Percentiles rank a stretch among this genome's conserved stretches.
Evolutionary conservation across 1,284 basidiomycete genomes (phyloP).

Genomic region (Pseudozyma pruni): DNA sequence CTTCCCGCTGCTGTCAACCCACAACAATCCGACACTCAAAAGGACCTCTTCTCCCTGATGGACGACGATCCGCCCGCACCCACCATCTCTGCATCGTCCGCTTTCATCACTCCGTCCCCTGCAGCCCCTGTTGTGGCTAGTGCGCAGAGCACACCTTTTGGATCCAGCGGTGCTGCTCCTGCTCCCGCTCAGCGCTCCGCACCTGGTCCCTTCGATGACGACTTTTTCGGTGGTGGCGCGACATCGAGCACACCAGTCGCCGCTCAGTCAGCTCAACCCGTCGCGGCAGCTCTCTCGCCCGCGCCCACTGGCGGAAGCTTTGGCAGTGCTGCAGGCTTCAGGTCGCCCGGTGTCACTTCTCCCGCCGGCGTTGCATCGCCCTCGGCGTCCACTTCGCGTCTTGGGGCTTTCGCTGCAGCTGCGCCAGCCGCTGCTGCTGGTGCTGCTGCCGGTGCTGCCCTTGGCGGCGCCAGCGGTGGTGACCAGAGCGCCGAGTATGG

Average conservation of each 20-base stretch:
- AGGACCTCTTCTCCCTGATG: slow-evolving; percentile 71
- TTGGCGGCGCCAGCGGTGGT: slow-evolving; percentile 10
- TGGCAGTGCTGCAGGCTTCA: slow-evolving; percentile 26
- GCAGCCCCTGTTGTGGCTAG: slow-evolving; percentile 36
- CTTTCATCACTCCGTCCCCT: slow-evolving; percentile 51
- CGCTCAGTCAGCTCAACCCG: slow-evolving; percentile 18
- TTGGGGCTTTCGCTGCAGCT: slow-evolving; percentile 31
- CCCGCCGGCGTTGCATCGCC: slow-evolving; percentile 26
- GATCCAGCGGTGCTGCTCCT: slow-evolving; percentile 66
- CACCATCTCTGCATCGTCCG: slow-evolving; percentile 56
- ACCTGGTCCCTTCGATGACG: slow-evolving; percentile 58
- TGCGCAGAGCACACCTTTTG: slow-evolving; percentile 25
- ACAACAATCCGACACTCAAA: slow-evolving; percentile 65
- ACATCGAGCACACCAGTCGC: slow-evolving; percentile 24
- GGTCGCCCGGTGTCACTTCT: slow-evolving; percentile 32
- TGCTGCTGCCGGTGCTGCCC: slow-evolving; percentile 18
- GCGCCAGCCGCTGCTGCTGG: slow-evolving; percentile 20
- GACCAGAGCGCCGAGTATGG: slow-evolving; percentile 53
- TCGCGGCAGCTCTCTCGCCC: slow-evolving; percentile 44
- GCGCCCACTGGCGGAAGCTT: slow-evolving; percentile 52
- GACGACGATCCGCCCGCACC: slow-evolving; percentile 73
- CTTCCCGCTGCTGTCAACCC: slow-evolving; percentile 60
- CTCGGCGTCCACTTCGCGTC: slow-evolving; percentile 31
- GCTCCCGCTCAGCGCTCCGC: slow-evolving; percentile 64
- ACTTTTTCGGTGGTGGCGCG: slow-evolving; percentile 48